Percentiles rank a stretch among this genome's conserved stretches.
phyloP scores from a whole-genome alignment of 768 basidiomycete genomes.

The Calocybe cyanea region DNA sequence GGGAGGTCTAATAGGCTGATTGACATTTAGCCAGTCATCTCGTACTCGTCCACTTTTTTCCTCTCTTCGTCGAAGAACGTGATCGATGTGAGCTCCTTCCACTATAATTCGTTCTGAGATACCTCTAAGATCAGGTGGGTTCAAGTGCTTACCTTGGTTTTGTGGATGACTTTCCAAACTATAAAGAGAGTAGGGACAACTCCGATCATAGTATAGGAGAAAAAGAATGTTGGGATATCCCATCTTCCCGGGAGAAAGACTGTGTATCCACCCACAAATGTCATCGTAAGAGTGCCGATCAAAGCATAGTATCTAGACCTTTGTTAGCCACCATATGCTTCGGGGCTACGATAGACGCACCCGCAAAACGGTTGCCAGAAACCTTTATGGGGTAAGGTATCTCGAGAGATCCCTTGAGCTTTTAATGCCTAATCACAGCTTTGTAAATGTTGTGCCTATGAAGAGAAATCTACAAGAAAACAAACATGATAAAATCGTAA shows the following conservation, averaged over 20 bases:
- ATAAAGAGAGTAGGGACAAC: conserved; percentile 40
- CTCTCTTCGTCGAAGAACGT: conserved; percentile 46
- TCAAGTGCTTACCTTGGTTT: conserved; percentile 30
- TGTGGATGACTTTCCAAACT: conserved; percentile 41
- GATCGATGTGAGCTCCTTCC: conserved; percentile 33
- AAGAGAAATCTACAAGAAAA: neutral
- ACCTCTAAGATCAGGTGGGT: neutral
- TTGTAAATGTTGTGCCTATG: neutral
- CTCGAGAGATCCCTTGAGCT: conserved; percentile 41
- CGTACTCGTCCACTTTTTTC: conserved; percentile 38
- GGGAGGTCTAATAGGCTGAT: too few relatives aligned
- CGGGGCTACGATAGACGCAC: conserved; percentile 21
- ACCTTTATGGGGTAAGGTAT: conserved; percentile 39
- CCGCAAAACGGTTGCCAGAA: conserved; percentile 52
- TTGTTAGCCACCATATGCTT: neutral
- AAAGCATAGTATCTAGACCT: conserved; percentile 40
- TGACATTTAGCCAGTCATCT: conserved; percentile 17
- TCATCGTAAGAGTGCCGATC: conserved; percentile 39
- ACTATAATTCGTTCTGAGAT: conserved; percentile 23
- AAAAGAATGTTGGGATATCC: conserved; percentile 44
- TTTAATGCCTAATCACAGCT: conserved; percentile 33
- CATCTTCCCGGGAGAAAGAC: conserved; percentile 52
- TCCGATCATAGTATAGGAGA: conserved; percentile 45
- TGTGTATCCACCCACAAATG: conserved; percentile 44
- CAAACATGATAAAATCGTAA: conserved; percentile 43